Base-by-base conservation (phyloP, 2,329 filamentous ascomycete species). In the Cladosporium sp. region DNA sequence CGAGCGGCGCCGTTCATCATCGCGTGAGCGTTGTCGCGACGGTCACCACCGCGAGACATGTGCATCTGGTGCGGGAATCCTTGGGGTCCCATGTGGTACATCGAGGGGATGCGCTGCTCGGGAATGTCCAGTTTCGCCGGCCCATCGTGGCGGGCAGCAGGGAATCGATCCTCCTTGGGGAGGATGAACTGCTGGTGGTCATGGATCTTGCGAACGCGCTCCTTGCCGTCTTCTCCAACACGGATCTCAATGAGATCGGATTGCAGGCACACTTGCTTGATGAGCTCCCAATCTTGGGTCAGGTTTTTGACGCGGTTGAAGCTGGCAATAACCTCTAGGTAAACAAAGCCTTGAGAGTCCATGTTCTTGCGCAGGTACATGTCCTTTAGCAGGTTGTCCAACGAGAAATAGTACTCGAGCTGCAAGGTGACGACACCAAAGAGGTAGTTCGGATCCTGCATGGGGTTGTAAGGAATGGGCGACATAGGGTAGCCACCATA, bases 361-460 rank as follows among this genome's bases (percentile, higher is more conserved):
- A 99, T 98, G 72, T 93, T 89, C 73, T 87, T 89, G 65, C 95
- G 89, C 66, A 99, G 84, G 78, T 88, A 98, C 74, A 91, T 84
- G 74, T 99, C 95, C 79, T 97, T 97, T 84, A 92, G 91, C 58
- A 98, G 84, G 76, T 99, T 99, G 74, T 97, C 91, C 30, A 97
- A 86, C 0, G 94, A 98, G 80, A 99, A 97, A 79, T 99, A 99
- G 81, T 97, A 99, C 74, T 97, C 92, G 43, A 78, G 67, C 74
- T 89, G 88, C 71, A 82, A 85, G 68, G 82, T 84, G 73, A 87
- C 86, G 85, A 86, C 85, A 75, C 77, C 77, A 68, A 86, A 79
- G 36, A 88, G 71, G 39, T 83, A 82, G 67, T 80, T 83, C n/a
- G 84, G 83, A 65, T 89, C 85, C 67, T 86, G 79, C 60, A 85